phyloP scores from a whole-genome alignment of 148 eudicot genomes.

The Dysphania ambrosioides region DNA sequence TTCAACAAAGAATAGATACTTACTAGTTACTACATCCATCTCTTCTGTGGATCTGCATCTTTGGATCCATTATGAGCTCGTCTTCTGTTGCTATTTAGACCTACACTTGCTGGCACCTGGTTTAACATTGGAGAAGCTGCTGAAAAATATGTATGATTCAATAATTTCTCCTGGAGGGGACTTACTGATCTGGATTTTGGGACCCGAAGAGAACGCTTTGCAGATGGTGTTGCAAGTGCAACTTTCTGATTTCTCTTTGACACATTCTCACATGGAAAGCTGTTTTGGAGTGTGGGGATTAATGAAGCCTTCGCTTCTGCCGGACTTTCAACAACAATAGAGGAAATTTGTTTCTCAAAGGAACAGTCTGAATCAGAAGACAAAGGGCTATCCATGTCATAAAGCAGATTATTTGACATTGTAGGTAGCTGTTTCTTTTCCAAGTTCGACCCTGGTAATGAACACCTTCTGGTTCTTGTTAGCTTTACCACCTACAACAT shows the following conservation, averaged over 20 bases:
- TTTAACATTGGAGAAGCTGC: conserved; percentile 31
- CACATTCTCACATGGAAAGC: conserved; percentile 16
- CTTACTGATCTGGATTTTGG: conserved; percentile 37
- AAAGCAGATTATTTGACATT: conserved; percentile 70
- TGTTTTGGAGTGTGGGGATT: conserved; percentile 14
- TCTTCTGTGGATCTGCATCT: conserved; percentile 24
- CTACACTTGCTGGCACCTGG: conserved; percentile 28
- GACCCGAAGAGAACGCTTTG: conserved; percentile 26
- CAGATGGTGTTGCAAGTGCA: conserved; percentile 19
- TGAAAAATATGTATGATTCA: conserved; percentile 39
- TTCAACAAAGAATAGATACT: neutral
- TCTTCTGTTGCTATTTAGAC: conserved; percentile 34
- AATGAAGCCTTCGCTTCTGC: conserved; percentile 11
- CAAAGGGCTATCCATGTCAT: conserved; percentile 65
- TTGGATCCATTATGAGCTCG: conserved; percentile 28
- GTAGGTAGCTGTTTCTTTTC: conserved; percentile 39
- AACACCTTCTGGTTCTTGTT: conserved; percentile 61
- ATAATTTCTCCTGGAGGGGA: conserved; percentile 62
- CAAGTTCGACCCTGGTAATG: conserved; percentile 39
- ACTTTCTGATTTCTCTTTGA: conserved; percentile 30
- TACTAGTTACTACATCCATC: conserved; percentile 36
- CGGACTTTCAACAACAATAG: conserved; percentile 7
- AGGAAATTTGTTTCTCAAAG: conserved; percentile 22
- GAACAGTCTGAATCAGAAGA: conserved; percentile 76
- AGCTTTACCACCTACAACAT: conserved; percentile 52